Evolutionary conservation across 768 basidiomycete genomes (phyloP).

Genomic region (Pseudohyphozyma bogoriensis): DNA sequence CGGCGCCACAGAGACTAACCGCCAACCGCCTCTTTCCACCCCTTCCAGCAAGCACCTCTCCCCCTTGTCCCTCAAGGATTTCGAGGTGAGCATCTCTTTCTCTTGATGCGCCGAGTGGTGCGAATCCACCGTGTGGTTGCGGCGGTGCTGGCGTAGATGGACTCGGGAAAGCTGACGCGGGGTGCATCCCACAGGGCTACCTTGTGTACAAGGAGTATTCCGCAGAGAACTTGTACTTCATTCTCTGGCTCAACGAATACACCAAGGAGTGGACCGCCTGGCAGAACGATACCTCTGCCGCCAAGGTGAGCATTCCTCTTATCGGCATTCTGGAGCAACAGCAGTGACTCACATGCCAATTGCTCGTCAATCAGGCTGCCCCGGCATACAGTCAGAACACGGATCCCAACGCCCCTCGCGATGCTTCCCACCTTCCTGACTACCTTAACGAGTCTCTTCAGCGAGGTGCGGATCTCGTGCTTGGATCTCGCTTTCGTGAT

Average conservation of each 20-base stretch:
- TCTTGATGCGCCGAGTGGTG: not conserved
- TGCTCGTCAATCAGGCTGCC: not conserved
- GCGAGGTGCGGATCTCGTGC: conserved; percentile 8
- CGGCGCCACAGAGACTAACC: too few species aligned
- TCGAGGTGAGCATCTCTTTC: conserved; percentile 5
- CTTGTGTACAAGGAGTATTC: conserved; percentile 30
- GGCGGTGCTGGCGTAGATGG: too few species aligned
- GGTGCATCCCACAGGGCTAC: conserved; percentile 7
- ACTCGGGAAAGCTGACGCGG: not conserved
- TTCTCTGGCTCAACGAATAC: conserved; percentile 15
- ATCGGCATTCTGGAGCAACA: too few species aligned
- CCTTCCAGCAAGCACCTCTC: conserved; percentile 28
- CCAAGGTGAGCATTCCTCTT: not conserved
- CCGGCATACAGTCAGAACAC: conserved; percentile 1
- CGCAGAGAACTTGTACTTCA: conserved; percentile 29
- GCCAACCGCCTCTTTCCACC: too few species aligned
- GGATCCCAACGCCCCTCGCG: conserved; percentile 15
- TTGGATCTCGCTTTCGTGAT: too few species aligned
- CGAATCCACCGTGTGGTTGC: too few species aligned
- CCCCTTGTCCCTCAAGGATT: conserved; percentile 27
- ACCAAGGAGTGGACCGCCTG: conserved; percentile 19
- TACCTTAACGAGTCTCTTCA: conserved; percentile 28
- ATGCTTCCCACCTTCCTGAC: conserved; percentile 21
- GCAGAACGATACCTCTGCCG: conserved; percentile 1
- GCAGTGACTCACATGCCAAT: too few species aligned